These are phyloP conservation scores for Saccharata proteae DNA, from an alignment of 2,329 filamentous ascomycete species.

Conservation along the genomic window DNA sequence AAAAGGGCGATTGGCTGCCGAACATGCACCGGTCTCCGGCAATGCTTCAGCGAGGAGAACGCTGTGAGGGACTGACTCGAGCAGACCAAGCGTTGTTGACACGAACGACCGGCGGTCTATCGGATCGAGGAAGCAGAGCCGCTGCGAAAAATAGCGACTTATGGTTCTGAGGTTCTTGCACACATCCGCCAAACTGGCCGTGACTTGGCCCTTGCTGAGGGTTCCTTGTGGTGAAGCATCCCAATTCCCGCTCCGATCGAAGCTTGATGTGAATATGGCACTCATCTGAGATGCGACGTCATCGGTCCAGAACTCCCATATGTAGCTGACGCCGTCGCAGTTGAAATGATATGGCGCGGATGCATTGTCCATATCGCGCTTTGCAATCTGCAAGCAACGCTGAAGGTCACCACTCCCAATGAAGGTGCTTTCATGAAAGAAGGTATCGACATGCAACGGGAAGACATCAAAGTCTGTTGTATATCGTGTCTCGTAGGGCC, in stretches of 20 bases:
- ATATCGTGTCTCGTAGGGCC: conserved; percentile 37
- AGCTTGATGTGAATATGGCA: conserved; percentile 22
- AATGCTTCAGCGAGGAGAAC: conserved; percentile 12
- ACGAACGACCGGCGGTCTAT: conserved; percentile 40
- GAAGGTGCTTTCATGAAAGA: conserved; percentile 44
- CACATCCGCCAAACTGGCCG: too few relatives aligned
- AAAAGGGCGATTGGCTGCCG: too few relatives aligned
- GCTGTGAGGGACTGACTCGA: conserved; percentile 21
- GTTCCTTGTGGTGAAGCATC: not conserved
- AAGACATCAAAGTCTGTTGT: conserved; percentile 40
- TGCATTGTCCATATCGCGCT: conserved; percentile 32
- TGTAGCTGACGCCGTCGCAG: conserved; percentile 21
- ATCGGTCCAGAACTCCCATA: conserved; percentile 46
- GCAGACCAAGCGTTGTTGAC: conserved; percentile 27
- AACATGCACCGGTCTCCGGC: too few relatives aligned
- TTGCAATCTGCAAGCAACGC: conserved; percentile 28
- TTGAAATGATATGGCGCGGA: conserved; percentile 27
- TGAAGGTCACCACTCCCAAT: conserved; percentile 45
- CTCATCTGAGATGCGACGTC: conserved; percentile 34
- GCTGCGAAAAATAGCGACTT: conserved; percentile 36
- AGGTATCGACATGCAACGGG: conserved; percentile 39
- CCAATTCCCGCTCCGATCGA: not conserved
- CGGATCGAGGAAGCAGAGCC: conserved; percentile 41
- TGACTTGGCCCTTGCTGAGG: too few relatives aligned
- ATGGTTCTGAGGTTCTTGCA: conserved; percentile 24